These are phyloP conservation scores for Skeletonema potamos DNA, from an alignment of 108 stramenopile genomes.

Conservation along the genomic window DNA sequence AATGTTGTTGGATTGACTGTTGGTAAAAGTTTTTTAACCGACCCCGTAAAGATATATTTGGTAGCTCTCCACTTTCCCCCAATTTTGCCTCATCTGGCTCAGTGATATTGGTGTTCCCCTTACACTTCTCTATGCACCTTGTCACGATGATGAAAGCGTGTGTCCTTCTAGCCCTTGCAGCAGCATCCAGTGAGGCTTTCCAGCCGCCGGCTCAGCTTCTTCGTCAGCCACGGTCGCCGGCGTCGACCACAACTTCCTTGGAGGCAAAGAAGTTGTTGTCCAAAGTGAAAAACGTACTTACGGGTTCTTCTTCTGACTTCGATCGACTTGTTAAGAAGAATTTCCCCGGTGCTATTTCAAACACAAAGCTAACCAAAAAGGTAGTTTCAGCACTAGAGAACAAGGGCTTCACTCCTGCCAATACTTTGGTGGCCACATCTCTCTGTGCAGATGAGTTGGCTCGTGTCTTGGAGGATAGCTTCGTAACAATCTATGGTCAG, in stretches of 20 bases:
- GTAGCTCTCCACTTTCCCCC: too few relatives aligned
- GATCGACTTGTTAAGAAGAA: conserved; percentile 12
- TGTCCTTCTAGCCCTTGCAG: background rate
- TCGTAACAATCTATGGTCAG: conserved; percentile 33
- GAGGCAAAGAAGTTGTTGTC: background rate
- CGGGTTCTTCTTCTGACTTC: background rate
- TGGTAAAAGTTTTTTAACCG: too few relatives aligned
- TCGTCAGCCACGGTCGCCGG: background rate
- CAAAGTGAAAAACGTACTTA: background rate
- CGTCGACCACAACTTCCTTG: background rate
- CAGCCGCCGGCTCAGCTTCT: background rate
- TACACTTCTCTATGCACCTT: too few relatives aligned
- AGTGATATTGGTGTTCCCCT: too few relatives aligned
- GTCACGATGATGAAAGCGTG: background rate
- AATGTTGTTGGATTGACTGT: too few relatives aligned
- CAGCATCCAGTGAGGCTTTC: background rate
- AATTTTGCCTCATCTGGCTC: too few relatives aligned
- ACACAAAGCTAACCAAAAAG: conserved; percentile 7
- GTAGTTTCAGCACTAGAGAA: conserved; percentile 2
- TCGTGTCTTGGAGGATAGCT: conserved; percentile 55
- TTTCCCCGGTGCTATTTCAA: conserved; percentile 20
- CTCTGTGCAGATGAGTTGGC: conserved; percentile 71
- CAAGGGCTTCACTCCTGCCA: conserved; percentile 11
- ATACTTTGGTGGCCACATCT: conserved; percentile 14
- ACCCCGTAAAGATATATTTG: too few relatives aligned